phyloP scores from a whole-genome alignment of 2,329 filamentous ascomycete species.

The Exophiala dermatitidis region DNA sequence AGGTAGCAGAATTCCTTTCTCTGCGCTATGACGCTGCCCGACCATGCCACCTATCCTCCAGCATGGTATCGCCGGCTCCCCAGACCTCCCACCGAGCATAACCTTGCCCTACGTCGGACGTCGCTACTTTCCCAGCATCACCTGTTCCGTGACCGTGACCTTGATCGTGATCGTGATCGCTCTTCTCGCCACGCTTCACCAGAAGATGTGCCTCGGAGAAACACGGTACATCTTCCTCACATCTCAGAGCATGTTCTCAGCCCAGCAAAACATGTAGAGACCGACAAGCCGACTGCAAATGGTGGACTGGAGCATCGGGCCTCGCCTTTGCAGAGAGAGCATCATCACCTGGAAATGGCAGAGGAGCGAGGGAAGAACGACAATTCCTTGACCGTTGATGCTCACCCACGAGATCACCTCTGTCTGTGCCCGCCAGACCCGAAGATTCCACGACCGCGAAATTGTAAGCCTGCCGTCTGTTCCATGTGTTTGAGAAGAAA shows the following conservation, averaged over 20 bases:
- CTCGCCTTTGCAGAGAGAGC: neutral
- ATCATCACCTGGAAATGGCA: neutral
- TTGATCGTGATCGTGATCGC: constrained; percentile 1
- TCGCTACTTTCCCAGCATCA: constrained; percentile 28
- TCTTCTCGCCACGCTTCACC: constrained; percentile 5
- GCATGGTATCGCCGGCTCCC: constrained; percentile 41
- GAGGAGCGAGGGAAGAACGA: constrained; percentile 2
- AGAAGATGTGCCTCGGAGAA: constrained; percentile 16
- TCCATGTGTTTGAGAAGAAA: neutral
- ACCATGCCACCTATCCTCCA: constrained; percentile 34
- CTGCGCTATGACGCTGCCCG: constrained; percentile 27
- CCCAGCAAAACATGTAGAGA: constrained; percentile 7
- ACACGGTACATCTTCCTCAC: constrained; percentile 15
- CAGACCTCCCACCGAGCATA: constrained; percentile 32
- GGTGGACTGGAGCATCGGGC: neutral
- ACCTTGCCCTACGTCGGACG: constrained; percentile 31
- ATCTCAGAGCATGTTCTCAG: neutral
- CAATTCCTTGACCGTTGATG: neutral
- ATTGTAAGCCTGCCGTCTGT: constrained; percentile 48
- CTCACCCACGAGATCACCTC: constrained; percentile 34
- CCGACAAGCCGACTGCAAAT: neutral
- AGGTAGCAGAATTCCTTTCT: constrained; percentile 27
- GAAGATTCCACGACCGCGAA: constrained; percentile 63
- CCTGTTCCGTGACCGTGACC: constrained; percentile 16
- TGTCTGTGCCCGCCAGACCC: constrained; percentile 65